Conservation (phyloP, 2,329 filamentous ascomycete genomes). For the Colletotrichum horii region DNA sequence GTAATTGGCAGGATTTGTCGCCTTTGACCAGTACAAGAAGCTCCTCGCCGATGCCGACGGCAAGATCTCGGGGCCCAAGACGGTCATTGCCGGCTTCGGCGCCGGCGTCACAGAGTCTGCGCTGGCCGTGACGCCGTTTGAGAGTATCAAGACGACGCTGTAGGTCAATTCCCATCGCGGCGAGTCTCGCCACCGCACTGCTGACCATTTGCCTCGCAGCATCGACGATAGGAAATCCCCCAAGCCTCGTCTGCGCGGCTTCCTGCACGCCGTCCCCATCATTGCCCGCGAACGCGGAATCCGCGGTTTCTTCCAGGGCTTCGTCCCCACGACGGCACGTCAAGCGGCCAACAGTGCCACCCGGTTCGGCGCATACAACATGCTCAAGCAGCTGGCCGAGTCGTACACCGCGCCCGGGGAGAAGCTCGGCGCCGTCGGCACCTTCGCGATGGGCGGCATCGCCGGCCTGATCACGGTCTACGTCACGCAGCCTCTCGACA, state of each 20-base stretch:
- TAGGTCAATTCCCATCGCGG: slow-evolving; percentile 37
- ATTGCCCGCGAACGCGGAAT: slow-evolving; percentile 89
- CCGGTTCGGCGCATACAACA: slow-evolving; percentile 89
- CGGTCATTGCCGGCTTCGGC: slow-evolving; percentile 91
- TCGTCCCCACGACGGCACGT: slow-evolving; percentile 91
- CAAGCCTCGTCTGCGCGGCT: slow-evolving; percentile 87
- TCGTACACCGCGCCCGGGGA: slow-evolving; percentile 93
- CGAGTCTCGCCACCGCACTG: not conserved
- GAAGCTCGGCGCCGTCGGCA: slow-evolving; percentile 86
- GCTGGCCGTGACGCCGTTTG: slow-evolving; percentile 93
- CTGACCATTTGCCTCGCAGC: slow-evolving; percentile 43
- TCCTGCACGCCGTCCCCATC: slow-evolving; percentile 86
- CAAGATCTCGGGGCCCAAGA: slow-evolving; percentile 87
- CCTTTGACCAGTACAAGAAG: slow-evolving; percentile 92
- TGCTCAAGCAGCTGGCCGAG: slow-evolving; percentile 87
- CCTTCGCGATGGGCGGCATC: slow-evolving; percentile 88
- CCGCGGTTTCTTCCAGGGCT: slow-evolving; percentile 94
- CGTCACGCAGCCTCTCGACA: slow-evolving; percentile 79
- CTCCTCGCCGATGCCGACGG: slow-evolving; percentile 83
- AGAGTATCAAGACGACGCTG: slow-evolving; percentile 98
- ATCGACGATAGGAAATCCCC: slow-evolving; percentile 93
- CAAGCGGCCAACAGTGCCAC: slow-evolving; percentile 95
- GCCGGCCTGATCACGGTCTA: slow-evolving; percentile 92
- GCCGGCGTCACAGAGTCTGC: slow-evolving; percentile 94
- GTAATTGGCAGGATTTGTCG: slow-evolving; percentile 73